phyloP scores from a whole-genome alignment of 192 early-diverging fungal genomes.

The Mortierella alpina region DNA sequence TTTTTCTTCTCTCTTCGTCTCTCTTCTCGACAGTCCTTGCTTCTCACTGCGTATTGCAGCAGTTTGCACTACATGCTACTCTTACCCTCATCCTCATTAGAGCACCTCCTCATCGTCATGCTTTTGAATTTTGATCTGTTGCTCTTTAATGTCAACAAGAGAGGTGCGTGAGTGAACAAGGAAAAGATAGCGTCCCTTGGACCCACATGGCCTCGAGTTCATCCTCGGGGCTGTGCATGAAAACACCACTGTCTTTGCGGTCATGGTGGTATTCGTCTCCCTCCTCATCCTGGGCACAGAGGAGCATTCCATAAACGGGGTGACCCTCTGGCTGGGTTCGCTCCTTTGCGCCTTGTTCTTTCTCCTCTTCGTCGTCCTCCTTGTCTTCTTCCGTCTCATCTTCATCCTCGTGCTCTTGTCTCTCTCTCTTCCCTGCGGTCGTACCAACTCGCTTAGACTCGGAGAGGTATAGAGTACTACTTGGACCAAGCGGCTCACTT shows the following conservation, averaged over 20 bases:
- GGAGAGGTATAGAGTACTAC: no score
- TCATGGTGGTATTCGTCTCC: slow-evolving; percentile 16
- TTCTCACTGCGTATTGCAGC: no score
- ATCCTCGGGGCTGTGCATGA: slow-evolving; percentile 13
- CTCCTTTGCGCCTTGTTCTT: not conserved
- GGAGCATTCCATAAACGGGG: slow-evolving; percentile 18
- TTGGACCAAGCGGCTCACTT: no score
- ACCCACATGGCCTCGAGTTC: not conserved
- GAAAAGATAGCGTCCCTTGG: not conserved
- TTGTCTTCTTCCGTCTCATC: slow-evolving; percentile 1
- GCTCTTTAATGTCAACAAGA: no score
- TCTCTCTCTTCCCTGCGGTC: not conserved
- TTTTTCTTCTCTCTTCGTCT: slow-evolving; percentile 3
- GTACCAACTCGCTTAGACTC: no score
- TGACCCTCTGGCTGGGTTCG: not conserved
- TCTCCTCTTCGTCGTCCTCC: not conserved
- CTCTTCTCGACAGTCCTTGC: no score
- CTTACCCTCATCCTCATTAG: no score
- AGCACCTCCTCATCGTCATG: no score
- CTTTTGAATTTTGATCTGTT: no score
- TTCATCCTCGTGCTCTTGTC: not conserved
- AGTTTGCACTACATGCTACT: no score
- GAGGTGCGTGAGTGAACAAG: no score
- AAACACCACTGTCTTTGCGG: slow-evolving; percentile 42
- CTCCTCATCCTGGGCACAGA: not conserved